phyloP scores from a whole-genome alignment of 176 grass and related monocot species.

The Cenchrus fungigraminus region DNA sequence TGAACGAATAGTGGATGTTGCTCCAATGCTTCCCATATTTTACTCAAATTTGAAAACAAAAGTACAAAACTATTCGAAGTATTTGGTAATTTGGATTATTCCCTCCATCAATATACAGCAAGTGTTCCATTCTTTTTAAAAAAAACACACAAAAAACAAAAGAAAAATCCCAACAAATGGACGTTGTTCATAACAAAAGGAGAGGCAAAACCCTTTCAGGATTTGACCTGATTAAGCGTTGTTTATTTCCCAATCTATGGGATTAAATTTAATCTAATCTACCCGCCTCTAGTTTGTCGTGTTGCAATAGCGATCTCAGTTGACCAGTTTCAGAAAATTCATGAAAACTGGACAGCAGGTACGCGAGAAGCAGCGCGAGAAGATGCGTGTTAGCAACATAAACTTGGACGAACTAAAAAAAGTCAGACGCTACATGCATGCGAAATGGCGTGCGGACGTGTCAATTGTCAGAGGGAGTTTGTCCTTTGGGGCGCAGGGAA shows the following conservation, averaged over 20 bases:
- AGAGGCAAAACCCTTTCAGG: neutral
- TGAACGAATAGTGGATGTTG: neutral
- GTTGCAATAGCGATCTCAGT: neutral
- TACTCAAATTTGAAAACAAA: neutral
- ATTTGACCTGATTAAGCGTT: neutral
- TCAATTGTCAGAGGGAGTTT: neutral
- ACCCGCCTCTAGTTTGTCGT: neutral
- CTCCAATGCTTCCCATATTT: neutral
- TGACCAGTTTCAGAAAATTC: conserved; percentile 7
- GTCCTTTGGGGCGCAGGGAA: neutral
- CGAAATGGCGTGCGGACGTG: conserved; percentile 2
- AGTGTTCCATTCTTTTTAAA: neutral
- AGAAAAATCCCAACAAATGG: neutral
- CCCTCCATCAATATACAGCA: neutral
- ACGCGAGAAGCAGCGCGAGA: neutral
- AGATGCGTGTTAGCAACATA: neutral
- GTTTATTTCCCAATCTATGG: neutral
- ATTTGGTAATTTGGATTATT: too few relatives aligned
- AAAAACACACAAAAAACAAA: neutral
- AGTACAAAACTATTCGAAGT: too few relatives aligned
- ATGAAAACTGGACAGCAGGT: neutral
- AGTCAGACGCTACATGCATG: neutral
- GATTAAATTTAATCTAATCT: neutral
- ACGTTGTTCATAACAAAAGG: neutral
- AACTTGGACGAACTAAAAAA: neutral